phyloP scores from a whole-genome alignment of 129 eudicot genomes.

The Pseudognaphalium luteoalbum region DNA sequence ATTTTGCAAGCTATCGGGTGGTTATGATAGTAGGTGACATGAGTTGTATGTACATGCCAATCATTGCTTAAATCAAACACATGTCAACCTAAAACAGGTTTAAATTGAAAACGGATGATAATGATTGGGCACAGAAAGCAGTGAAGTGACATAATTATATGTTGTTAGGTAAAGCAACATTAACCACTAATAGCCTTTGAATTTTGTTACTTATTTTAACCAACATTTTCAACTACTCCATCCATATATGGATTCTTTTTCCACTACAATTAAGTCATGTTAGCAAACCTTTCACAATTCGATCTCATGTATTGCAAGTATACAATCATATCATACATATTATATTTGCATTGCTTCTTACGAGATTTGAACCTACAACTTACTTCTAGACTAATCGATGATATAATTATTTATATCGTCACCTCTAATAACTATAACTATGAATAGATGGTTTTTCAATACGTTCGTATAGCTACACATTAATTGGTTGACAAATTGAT shows the following conservation, averaged over 20 bases:
- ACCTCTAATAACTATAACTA: not conserved
- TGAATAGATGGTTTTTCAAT: not conserved
- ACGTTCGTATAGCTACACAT: not conserved
- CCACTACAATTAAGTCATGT: not conserved
- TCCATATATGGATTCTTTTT: not conserved
- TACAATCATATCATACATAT: too few relatives aligned
- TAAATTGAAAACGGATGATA: not conserved
- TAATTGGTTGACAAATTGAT: conserved; percentile 19
- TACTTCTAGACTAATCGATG: too few relatives aligned
- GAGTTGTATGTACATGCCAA: conserved; percentile 28
- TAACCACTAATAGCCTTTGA: conserved; percentile 31
- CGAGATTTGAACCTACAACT: too few relatives aligned
- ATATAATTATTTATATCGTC: too few relatives aligned
- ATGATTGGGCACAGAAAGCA: conserved; percentile 27
- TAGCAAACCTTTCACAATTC: too few relatives aligned
- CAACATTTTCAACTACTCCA: conserved; percentile 24
- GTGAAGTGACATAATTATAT: conserved; percentile 21
- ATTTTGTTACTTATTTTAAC: conserved; percentile 21
- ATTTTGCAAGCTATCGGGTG: not conserved
- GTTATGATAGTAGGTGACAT: conserved; percentile 32
- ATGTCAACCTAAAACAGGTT: conserved; percentile 24
- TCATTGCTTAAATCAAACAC: conserved; percentile 19
- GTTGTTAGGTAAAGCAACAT: conserved; percentile 41
- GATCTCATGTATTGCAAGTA: too few relatives aligned
- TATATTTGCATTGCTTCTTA: too few relatives aligned